Evolutionary conservation across 2,329 filamentous ascomycete genomes (phyloP).

Genomic region (Arthroderma sp.): DNA sequence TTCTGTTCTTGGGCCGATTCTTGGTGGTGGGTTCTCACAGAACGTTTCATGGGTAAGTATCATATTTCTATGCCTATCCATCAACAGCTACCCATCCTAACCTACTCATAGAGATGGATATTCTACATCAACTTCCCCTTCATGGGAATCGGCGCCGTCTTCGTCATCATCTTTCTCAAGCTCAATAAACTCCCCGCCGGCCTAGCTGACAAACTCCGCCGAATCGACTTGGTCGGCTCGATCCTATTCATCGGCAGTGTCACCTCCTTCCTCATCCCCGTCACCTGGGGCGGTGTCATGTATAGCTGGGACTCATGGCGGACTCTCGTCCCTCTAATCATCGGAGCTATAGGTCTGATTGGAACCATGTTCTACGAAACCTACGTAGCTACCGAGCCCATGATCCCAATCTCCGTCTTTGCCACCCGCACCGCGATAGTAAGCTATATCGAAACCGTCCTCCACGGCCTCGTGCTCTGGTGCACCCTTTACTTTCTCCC

Average conservation of each 20-base stretch:
- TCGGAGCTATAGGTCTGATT: conserved; percentile 41
- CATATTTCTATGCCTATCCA: neutral
- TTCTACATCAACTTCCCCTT: conserved; percentile 54
- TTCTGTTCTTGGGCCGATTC: conserved; percentile 27
- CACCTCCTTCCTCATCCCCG: conserved; percentile 47
- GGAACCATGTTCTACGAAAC: conserved; percentile 44
- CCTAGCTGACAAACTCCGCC: conserved; percentile 36
- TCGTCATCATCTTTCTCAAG: conserved; percentile 42
- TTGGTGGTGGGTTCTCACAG: conserved; percentile 31
- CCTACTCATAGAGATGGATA: conserved; percentile 42
- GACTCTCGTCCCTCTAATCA: conserved; percentile 47
- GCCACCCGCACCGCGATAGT: conserved; percentile 35
- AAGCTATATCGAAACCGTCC: conserved; percentile 40
- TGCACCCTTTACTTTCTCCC: conserved; percentile 44
- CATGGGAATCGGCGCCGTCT: conserved; percentile 34
- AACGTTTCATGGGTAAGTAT: conserved; percentile 26
- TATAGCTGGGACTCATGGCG: conserved; percentile 51
- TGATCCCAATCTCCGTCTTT: conserved; percentile 35
- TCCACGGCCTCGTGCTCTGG: conserved; percentile 42
- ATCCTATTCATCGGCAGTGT: conserved; percentile 47
- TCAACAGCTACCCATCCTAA: neutral
- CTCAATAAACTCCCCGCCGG: conserved; percentile 36
- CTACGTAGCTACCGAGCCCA: conserved; percentile 37
- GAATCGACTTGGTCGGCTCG: conserved; percentile 52
- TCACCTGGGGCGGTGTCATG: conserved; percentile 54